Evolutionary conservation across 192 early-diverging fungal species (phyloP), one percentile per base, ranked within the genome.

Genomic region (Podochytrium sp.): DNA sequence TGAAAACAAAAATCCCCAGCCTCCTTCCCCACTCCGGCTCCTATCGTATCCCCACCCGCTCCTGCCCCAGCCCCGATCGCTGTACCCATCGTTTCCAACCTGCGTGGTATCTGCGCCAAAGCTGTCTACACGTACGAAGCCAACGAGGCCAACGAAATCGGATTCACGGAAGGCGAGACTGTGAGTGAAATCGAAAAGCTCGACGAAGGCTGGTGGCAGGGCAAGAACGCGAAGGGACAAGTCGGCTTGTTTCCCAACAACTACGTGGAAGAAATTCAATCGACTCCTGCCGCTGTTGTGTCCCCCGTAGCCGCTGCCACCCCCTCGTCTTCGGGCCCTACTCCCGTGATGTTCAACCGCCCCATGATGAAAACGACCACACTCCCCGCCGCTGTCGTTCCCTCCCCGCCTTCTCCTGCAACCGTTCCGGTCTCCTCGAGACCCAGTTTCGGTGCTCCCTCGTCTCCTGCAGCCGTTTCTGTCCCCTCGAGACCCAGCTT

Each of bases 171-270:
- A 70, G 94, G 92, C 7, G 95, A 96, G 42, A 82, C 90, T 7
- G 89, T 98, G 47, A 82, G 69, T n/a, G 85, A 89, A 30, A 90
- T 98, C 40, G 89, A 90, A 23, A 86, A 93, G 80, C 60, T 96
- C 52, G 93, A 94, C 79, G 92, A 94, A 37, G 95, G 92, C 39
- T 98, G 96, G 96, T 96, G 95, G 96, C 85, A 89, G 39, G 96
- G 93, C 63, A 84, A 85, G 30, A 91, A 88, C 65, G 81, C 90
- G 60, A 88, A 92, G 73, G 93, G 93, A 10, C 69, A 81, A 27
- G 83, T 87, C 6, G 95, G 95, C 34, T 76, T 95, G 29, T 96
- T 96, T 84, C 95, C 95, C 29, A 81, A 78, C 75, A 89, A 84
- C 53, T 82, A 82, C 47, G 78, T 82, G 38, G 81, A 82, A 60